Evolutionary conservation across 1,284 basidiomycete species (phyloP), one percentile per base, ranked within the genome.

Genomic region (Athelia psychrophila): DNA sequence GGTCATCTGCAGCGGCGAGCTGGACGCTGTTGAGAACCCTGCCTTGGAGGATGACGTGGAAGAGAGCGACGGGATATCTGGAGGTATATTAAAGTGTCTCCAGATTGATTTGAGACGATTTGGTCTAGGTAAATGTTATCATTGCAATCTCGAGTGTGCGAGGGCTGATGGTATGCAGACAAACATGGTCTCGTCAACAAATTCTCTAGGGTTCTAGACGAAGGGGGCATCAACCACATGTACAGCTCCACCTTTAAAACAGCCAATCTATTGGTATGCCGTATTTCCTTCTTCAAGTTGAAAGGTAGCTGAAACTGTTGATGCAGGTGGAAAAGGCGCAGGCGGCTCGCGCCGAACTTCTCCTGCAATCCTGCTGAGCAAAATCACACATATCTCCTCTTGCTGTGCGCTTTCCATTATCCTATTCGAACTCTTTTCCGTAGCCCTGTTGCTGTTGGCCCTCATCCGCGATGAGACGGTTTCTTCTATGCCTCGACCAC

Each of bases 231-330:
- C 65, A 86, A 89, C 65, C 90, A 91, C 68, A 88, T 91, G 78
- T 92, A 92, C 62, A 88, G 85, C 55, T 91, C 88, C 44, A 91
- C 90, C 12, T 88, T 84, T 62, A 89, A 91, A 67, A 91, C 90
- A 15, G 91, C 90, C 49, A 93, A 27, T 46, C 24, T 46, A n/a
- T 20, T 46, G 44, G 44, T 46, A 46, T n/a, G 44, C 24, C 22
- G 6, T 23, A 19, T 16, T 42, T 23, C 10, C 6, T 18, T 42
- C 16, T 42, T 23, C 38, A 23, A 30, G 6, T 5, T 23, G 38
- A n/a, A 6, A 42, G 22, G 16, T 23, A 16, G 47, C 15, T 47
- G 6, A 12, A 47, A n/a, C 13, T 30, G 27, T 30, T 13, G 5
- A 51, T 18, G 22, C 40, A 67, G 65, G 67, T 67, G 49, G 48